Base-by-base conservation (phyloP, 2,329 filamentous ascomycete species). In the Aspergillus viridinutans region DNA sequence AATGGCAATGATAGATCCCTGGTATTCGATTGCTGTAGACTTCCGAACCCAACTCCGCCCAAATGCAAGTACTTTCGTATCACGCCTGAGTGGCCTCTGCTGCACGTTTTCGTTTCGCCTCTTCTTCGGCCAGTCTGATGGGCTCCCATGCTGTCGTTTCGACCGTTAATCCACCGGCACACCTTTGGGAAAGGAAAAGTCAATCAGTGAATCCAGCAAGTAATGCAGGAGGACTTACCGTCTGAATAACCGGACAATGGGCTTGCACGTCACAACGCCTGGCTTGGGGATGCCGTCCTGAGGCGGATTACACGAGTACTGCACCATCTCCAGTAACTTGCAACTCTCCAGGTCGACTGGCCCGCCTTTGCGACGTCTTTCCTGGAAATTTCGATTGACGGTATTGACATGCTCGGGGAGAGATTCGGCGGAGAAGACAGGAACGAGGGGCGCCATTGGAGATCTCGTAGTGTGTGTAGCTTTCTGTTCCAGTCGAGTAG, bases 111-210 rank as follows among this genome's bases (percentile, higher is more conserved):
- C 62, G 61, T 61, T 65, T 67, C 65, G 69, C 68, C 17, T 68
- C 71, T 64, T 74, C 73, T 63, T 75, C 69, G 25, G 64, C 64
- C 50, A 65, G 50, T 32, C 66, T 55, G 20, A 70, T 58, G 35
- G 69, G 76, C 66, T 86, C 84, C 83, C 82, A 85, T 50, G 78
- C 76, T 38, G 85, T 87, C 35, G 84, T 87, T 69, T 87, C 85
- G 14, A 86, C 81, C 49, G 79, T 83, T 63, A 85, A 68, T 21
- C 82, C 82, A 63, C 78, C 75, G 26, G 77, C 78, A 68, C 83
- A 77, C 57, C 74, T 76, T 10, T 26, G 12, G 4, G 5, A 47
- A 23, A 50, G 20, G 61, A 7, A 49, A 53, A 20, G 55, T 43
- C 14, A 51, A 57, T 59, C 56, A 61, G 50, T 45, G 60, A 56